Evolutionary conservation across 805 yeast genomes (phyloP), one percentile per base, ranked within the genome.

Genomic region (Ogataea degrootiae): DNA sequence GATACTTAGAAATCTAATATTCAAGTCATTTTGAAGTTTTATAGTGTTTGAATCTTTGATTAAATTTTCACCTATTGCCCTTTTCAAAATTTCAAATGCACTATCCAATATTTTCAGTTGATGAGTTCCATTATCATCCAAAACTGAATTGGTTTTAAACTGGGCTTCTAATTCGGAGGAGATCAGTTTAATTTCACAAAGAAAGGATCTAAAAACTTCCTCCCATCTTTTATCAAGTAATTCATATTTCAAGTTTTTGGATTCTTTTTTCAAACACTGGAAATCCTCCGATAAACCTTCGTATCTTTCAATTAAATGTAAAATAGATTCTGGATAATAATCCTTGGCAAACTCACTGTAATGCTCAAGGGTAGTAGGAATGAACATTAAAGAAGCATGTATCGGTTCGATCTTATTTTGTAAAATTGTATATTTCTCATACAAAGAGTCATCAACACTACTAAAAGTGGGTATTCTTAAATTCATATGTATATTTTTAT

Each of bases 151-250:
- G 44, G 48, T 15, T 47, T 9, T 21, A 38, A 43, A n/a, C 23
- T 43, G 33, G 23, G 21, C 39, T 33, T 65, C 66, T 4, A 62
- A 45, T 41, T 59, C 64, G 9, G 53, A 49, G 29, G 63, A 54
- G 31, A 63, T 49, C 37, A 51, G 62, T 0, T 60, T 56, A 4
- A 74, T 58, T 50, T 79, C 79, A 3, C 66, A 60, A 39, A 78
- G 67, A 44, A 82, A 58, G 48, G 69, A 74, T 26, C 65, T 65
- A 51, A 82, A 80, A 2, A 82, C 67, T 22, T 73, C 73, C 51
- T 69, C 65, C 87, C 88, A 83, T 57, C 80, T 72, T 29, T 66
- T 59, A 49, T 80, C 83, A 4, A 83, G 69, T 29, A 76, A 53
- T 38, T 76, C 79, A 4, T 48, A 50, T 54, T 75, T 75, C 50